Base-by-base conservation (phyloP, 345 rosid species). In the Noccaea caerulescens region DNA sequence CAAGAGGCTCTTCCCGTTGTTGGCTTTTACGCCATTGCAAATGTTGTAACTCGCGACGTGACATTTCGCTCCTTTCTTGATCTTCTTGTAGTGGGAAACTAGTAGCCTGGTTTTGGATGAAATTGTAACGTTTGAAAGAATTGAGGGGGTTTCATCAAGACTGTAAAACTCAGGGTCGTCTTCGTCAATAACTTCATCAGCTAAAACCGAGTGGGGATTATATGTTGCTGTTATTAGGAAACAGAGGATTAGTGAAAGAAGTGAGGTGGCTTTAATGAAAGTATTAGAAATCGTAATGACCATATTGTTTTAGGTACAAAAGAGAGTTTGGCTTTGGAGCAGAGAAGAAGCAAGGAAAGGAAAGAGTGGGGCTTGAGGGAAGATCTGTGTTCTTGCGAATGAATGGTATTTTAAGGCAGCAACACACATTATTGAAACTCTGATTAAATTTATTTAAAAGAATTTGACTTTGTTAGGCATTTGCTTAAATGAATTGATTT, bases 31-130 rank as follows among this genome's bases (percentile, higher is more conserved):
- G 0, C 93, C 90, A 18, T 84, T 74, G 59, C 97, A 87, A 11
- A 86, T 77, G 69, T 80, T 88, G 58, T 65, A 0, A 4, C 33
- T 20, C 4, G 2, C 42, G 1, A 78, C 39, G 34, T 72, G n/a
- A 18, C 96, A 89, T n/a, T 16, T 72, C 33, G 72, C 20, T 3
- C 92, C 90, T 80, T 88, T 87, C 80, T 63, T 84, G 69, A 83
- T 81, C 68, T 68, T 67, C 51, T 74, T 74, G 63, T 67, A 67
- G 8, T 51, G 73, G 0, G 73, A 74, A 36, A 60, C 50, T 8
- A 74, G 36, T 1, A 74, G 7, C 10, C 73, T 59, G 0, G 73
- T 68, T 74, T 60, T 66, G 63, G 67, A 34, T 50, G 78, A 59
- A 10, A 41, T 4, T 10, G 68, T 20, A 3, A 8, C 57, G 4